phyloP scores from a whole-genome alignment of 495 filamentous ascomycete genomes.

The Hypomontagnella submonticulosa region DNA sequence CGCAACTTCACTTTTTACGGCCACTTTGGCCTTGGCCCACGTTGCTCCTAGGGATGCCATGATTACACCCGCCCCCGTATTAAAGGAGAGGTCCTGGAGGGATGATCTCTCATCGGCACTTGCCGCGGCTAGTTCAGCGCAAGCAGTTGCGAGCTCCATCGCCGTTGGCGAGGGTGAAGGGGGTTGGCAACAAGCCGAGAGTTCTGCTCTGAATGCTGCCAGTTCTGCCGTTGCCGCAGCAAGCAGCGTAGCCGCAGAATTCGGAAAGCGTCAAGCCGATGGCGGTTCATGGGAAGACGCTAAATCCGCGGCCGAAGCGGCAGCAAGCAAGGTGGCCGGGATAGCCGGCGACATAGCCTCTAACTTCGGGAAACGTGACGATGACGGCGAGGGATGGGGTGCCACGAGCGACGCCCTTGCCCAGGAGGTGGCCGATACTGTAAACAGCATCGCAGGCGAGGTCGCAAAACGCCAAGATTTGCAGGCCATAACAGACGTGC shows the following conservation, averaged over 20 bases:
- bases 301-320: constrained; percentile 8
- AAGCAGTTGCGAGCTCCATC: constrained; percentile 31
- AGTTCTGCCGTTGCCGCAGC: constrained; percentile 23
- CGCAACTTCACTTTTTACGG: constrained; percentile 28
- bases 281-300: constrained; percentile 13
- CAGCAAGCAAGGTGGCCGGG: constrained; percentile 6
- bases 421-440: constrained; percentile 1
- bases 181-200: constrained; percentile 11
- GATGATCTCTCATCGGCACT: constrained; percentile 25
- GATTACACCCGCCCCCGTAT: constrained; percentile 39
- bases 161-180: constrained; percentile 7
- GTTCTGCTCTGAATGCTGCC: constrained; percentile 24
- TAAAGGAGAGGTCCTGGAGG: constrained; percentile 29
- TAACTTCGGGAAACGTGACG: constrained; percentile 1
- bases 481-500: constrained; percentile 11
- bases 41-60: constrained; percentile 35
- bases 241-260: constrained; percentile 27
- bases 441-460: constrained; percentile 17
- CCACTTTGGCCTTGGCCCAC: constrained; percentile 33
- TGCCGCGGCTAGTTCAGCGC: constrained; percentile 28
- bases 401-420: constrained; percentile 3
- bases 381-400: neutral
- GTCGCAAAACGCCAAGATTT: constrained; percentile 32
- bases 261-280: constrained; percentile 10
- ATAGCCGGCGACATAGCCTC: constrained; percentile 19